Conservation (phyloP, 768 basidiomycete genomes). For the Leucosporidium scottii region DNA sequence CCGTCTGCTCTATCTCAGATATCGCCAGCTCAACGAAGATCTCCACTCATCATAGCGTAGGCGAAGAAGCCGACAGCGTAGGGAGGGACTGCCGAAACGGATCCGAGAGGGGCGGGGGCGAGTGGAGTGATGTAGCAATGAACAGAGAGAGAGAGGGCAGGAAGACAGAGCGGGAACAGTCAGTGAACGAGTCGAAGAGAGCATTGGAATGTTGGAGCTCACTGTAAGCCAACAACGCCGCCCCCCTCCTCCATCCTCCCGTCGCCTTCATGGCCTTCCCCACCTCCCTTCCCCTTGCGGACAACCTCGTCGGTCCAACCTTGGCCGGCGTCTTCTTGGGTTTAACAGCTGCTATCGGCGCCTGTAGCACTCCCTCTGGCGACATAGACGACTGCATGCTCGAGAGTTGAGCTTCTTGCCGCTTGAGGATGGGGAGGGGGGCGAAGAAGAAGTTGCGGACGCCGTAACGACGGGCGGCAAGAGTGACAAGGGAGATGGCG, state of each 20-base stretch:
- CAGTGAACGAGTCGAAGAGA: no score
- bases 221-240: slow-evolving; percentile 1
- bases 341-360: not conserved
- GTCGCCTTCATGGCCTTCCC: not conserved
- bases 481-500: slow-evolving; percentile 6
- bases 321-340: not conserved
- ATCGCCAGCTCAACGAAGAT: not conserved
- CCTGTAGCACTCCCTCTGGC: not conserved
- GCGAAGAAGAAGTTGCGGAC: slow-evolving; percentile 22
- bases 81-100: slow-evolving; percentile 1
- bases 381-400: not conserved
- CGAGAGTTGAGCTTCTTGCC: not conserved
- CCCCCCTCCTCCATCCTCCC: slow-evolving; percentile 6
- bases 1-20: no score
- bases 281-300: slow-evolving; percentile 5
- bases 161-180: slow-evolving; percentile 1
- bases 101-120: not conserved
- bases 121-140: not conserved
- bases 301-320: slow-evolving; percentile 19
- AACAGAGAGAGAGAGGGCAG: not conserved
- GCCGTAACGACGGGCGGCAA: slow-evolving; percentile 16
- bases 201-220: no score
- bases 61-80: slow-evolving; percentile 19
- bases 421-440: slow-evolving; percentile 4
- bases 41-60: slow-evolving; percentile 14